phyloP scores from a whole-genome alignment of 768 basidiomycete genomes.

The Suillus subluteus region DNA sequence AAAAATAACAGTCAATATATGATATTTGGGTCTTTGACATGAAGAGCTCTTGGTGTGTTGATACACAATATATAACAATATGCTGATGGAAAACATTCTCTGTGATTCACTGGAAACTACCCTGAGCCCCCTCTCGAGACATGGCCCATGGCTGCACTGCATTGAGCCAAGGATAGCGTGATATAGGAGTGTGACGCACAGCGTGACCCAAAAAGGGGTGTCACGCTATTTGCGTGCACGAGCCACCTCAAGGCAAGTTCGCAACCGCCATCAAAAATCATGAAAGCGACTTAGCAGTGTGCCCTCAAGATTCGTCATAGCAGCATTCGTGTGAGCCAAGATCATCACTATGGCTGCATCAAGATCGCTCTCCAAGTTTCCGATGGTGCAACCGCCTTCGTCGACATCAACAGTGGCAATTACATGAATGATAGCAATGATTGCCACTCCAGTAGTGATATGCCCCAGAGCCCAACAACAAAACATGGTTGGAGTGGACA shows the following conservation, averaged over 20 bases:
- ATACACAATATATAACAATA: neutral
- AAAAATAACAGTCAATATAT: neutral
- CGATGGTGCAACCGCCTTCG: neutral
- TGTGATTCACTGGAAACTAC: neutral
- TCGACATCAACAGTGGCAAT: neutral
- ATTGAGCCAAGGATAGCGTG: neutral
- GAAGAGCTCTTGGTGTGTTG: neutral
- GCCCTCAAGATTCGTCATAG: slow-evolving; percentile 11
- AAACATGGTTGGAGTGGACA: slow-evolving; percentile 8
- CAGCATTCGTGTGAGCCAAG: slow-evolving; percentile 12
- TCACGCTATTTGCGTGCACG: slow-evolving; percentile 6
- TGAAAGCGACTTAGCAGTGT: slow-evolving; percentile 15
- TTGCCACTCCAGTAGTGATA: neutral
- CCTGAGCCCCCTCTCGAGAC: neutral
- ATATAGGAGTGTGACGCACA: neutral
- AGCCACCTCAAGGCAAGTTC: slow-evolving; percentile 13
- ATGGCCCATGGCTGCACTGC: neutral
- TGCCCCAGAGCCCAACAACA: neutral
- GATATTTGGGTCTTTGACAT: neutral
- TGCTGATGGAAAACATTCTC: neutral
- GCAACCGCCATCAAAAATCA: slow-evolving; percentile 11
- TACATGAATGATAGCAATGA: neutral
- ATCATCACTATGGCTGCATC: slow-evolving; percentile 2
- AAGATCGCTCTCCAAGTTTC: neutral
- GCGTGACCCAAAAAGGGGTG: slow-evolving; percentile 15